Conservation (phyloP, 768 basidiomycete species). For the Piloderma croceum region DNA sequence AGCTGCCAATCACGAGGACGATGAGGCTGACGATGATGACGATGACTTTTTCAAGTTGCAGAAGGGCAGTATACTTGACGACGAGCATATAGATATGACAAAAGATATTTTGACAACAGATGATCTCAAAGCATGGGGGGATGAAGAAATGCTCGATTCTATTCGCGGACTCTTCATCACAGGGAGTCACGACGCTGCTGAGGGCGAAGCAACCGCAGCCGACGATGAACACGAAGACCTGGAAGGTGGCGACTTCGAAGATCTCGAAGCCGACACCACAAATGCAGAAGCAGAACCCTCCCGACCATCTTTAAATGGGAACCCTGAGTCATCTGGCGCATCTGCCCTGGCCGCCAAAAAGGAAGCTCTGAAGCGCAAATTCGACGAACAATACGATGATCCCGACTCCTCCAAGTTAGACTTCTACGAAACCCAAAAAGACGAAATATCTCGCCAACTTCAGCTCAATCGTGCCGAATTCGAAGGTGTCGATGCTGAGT, state of each 20-base stretch:
- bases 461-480: conserved; percentile 84
- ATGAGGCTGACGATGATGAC: conserved; percentile 37
- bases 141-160: conserved; percentile 79
- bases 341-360: conserved; percentile 77
- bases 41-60: conserved; percentile 76
- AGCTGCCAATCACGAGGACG: conserved; percentile 19
- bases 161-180: conserved; percentile 90
- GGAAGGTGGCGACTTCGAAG: conserved; percentile 39
- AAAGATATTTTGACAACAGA: conserved; percentile 53
- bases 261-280: conserved; percentile 32
- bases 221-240: conserved; percentile 35
- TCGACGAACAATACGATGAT: conserved; percentile 95
- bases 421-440: conserved; percentile 90
- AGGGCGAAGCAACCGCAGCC: conserved; percentile 32
- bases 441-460: conserved; percentile 81
- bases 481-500: conserved; percentile 65
- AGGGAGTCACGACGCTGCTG: conserved; percentile 38
- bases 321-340: conserved; percentile 36
- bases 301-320: conserved; percentile 18
- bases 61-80: conserved; percentile 30
- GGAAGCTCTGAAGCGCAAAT: conserved; percentile 86
- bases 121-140: conserved; percentile 70
- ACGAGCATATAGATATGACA: conserved; percentile 59
- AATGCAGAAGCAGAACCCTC: conserved; percentile 4
- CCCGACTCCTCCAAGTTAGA: conserved; percentile 72